phyloP scores from a whole-genome alignment of 2,329 filamentous ascomycete genomes.

The Neobulgaria alba region DNA sequence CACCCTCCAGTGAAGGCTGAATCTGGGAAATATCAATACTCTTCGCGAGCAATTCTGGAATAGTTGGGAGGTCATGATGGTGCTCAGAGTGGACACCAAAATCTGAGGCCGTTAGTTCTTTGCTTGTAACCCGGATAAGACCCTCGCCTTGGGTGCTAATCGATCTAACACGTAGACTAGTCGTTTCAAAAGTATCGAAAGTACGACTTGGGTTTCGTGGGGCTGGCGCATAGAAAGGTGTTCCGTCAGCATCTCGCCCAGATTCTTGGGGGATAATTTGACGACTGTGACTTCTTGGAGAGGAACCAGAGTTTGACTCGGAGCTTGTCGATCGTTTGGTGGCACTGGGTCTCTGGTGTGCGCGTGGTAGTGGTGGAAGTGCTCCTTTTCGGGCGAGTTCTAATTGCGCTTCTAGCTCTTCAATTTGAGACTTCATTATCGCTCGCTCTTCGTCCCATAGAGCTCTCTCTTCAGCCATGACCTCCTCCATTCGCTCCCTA shows the following conservation, averaged over 20 bases:
- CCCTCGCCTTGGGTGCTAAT: slow-evolving; percentile 22
- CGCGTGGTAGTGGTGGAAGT: background rate
- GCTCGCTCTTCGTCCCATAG: slow-evolving; percentile 28
- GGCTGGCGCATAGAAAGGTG: slow-evolving; percentile 29
- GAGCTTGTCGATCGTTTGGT: slow-evolving; percentile 6
- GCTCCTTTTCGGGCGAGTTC: background rate
- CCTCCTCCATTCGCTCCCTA: slow-evolving; percentile 23
- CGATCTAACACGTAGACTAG: slow-evolving; percentile 24
- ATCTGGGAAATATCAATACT: slow-evolving; percentile 50
- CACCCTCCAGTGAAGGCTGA: slow-evolving; percentile 50
- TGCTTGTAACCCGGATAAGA: slow-evolving; percentile 24
- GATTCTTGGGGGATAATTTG: slow-evolving; percentile 26
- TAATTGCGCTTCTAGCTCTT: slow-evolving; percentile 21
- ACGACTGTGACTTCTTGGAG: slow-evolving; percentile 10
- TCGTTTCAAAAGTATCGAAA: slow-evolving; percentile 18
- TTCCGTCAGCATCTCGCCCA: slow-evolving; percentile 27
- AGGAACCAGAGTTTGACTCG: slow-evolving; percentile 8
- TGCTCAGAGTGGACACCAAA: slow-evolving; percentile 20
- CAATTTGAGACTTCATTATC: slow-evolving; percentile 21
- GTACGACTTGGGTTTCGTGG: slow-evolving; percentile 25
- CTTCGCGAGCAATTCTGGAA: slow-evolving; percentile 18
- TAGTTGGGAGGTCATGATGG: slow-evolving; percentile 11
- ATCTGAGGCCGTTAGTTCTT: slow-evolving; percentile 26
- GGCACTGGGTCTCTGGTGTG: background rate
- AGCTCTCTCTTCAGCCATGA: slow-evolving; percentile 27